These are phyloP conservation scores for Corynespora cassiicola DNA, from an alignment of 2,329 filamentous ascomycete species.

Conservation along the genomic window DNA sequence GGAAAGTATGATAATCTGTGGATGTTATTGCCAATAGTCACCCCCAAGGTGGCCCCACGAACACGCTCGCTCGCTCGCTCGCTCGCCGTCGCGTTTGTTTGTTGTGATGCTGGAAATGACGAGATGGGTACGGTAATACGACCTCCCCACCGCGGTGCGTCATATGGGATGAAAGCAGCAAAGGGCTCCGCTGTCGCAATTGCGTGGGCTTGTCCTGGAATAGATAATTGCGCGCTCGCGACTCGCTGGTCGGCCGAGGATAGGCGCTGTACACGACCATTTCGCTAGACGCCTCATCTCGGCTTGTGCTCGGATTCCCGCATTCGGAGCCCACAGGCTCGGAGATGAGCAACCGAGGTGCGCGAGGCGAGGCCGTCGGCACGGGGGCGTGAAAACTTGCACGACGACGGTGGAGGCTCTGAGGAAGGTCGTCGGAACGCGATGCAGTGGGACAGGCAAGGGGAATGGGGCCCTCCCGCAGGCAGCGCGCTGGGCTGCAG, in stretches of 20 bases:
- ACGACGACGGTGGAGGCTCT: too few relatives aligned
- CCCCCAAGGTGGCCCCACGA: not conserved
- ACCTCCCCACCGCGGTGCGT: not conserved
- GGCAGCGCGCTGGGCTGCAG: too few relatives aligned
- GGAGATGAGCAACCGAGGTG: constrained; percentile 1
- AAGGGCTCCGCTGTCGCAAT: not conserved
- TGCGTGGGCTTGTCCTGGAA: not conserved
- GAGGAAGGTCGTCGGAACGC: constrained; percentile 3
- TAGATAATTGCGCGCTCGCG: constrained; percentile 3
- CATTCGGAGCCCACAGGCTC: constrained; percentile 1
- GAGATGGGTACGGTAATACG: not conserved
- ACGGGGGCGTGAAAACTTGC: too few relatives aligned
- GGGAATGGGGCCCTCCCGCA: too few relatives aligned
- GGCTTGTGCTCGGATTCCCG: constrained; percentile 4
- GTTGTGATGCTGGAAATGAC: constrained; percentile 1
- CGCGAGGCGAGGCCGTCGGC: too few relatives aligned
- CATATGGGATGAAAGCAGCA: not conserved
- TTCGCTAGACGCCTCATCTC: constrained; percentile 18
- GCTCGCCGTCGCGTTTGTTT: not conserved
- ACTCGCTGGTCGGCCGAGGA: constrained; percentile 4
- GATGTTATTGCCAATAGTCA: too few relatives aligned
- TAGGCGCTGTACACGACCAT: constrained; percentile 5
- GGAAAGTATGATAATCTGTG: not conserved
- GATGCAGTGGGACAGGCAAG: too few relatives aligned
- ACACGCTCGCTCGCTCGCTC: not conserved